Base-by-base conservation (phyloP, 1,284 basidiomycete genomes). In the Rhodotorula glutinis region DNA sequence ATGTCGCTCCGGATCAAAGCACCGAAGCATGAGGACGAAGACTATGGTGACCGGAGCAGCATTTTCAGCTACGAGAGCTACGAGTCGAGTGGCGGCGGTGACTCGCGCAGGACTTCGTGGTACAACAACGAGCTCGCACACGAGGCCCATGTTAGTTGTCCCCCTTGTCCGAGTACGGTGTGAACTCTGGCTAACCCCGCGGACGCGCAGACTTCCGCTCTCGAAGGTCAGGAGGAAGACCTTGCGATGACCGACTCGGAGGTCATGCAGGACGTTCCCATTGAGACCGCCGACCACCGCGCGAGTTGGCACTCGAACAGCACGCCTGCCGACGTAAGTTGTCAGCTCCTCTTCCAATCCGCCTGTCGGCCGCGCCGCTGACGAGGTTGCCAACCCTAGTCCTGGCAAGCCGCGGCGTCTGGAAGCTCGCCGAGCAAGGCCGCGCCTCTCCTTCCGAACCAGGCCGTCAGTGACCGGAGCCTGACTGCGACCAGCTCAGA, bases 11-110 rank as follows among this genome's bases (percentile, higher is more conserved):
- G 25, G 23, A 44, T 17, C 56, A 44, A 19, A 27, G 41, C 55
- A 9, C 41, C 49, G 10, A n/a, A 41, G 8, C 43, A 23, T 4
- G 52, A 49, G n/a, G 57, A 55, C 49, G 55, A 57, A 41, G 53
- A 51, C 3, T 30, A n/a, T 13, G 30, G 17, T n/a, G 65, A 63
- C 53, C 21, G 25, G 0, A 53, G 60, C 13, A 66, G 56, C 56
- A 11, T 62, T 23, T 14, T 27, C 16, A 63, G 66, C 58, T 30
- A 57, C 23, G 58, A 57, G 2, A 67, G 66, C 38, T 19, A 21
- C 53, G 54, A 53, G 40, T 57, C 55, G 55, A 55, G 40, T 27
- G 40, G 16, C 40, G 16, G 30, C 3, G 52, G 29, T 19, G n/a
- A 33, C 29, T 53, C 52, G 16, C 29, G 29, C 52, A 29, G 52